Base-by-base conservation (phyloP, 2,329 filamentous ascomycete species). In the Geosmithia putterillii region DNA sequence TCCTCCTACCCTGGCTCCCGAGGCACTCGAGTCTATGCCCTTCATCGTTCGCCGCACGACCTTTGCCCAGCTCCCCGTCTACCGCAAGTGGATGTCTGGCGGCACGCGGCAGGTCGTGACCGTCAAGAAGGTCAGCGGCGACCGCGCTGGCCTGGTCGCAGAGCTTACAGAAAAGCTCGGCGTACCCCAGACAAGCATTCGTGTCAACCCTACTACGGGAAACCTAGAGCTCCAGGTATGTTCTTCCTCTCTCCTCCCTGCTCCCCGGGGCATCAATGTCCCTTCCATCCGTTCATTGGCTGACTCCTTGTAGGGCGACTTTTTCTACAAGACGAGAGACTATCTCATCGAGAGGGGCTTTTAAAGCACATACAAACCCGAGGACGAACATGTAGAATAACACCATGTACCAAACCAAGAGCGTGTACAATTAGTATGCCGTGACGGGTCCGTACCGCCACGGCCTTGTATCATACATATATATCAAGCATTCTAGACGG, bases 111-210 rank as follows among this genome's bases (percentile, higher is more conserved):
- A 79, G 53, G 64, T 84, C 54, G 94, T 90, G 5, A 62, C 77
- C 45, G 65, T 98, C 44, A 83, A 87, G 59, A 88, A 85, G 62
- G 73, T 90, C 41, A 79, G 86, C 45, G 92, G 92, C 15, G 74
- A 94, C 57, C 55, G 79, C 41, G 61, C 67, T 25, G 73, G 67
- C 3, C 58, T 96, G 49, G 70, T 76, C 47, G 61, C 72, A 32
- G 82, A 88, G 51, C 57, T 96, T 45, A 64, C 69, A 34, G 56
- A 63, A 18, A 72, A 69, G 10, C 60, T 95, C 47, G 63, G 68
- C 1, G 55, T 90, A 37, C 62, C 71, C 20, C 57, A 69, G 41
- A 66, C 73, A 14, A 65, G 78, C 7, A 66, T 81, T 37, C 65
- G 59, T 48, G 49, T 78, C 38, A 76, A 76, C 50, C 65, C 65